phyloP scores from a whole-genome alignment of 176 grass and related monocot genomes.

The Bonia amplexicaulis region DNA sequence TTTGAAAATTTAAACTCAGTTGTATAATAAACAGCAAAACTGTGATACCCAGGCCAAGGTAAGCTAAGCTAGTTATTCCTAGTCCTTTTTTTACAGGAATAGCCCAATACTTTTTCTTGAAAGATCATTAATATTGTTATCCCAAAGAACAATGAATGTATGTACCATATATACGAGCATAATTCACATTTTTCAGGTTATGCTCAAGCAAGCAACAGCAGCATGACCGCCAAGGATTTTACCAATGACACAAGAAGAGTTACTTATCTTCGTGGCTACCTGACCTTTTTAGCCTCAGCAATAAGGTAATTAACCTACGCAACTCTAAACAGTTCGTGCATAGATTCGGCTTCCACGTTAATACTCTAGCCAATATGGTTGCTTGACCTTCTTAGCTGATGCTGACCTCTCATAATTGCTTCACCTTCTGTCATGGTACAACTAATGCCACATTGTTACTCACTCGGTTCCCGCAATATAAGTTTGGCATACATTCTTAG shows the following conservation, averaged over 20 bases:
- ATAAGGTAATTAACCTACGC: constrained; percentile 39
- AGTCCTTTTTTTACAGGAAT: too few relatives aligned
- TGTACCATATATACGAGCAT: background rate
- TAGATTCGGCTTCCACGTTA: background rate
- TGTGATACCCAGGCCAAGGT: background rate
- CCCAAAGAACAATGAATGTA: background rate
- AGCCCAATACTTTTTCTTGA: too few relatives aligned
- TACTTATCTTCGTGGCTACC: constrained; percentile 44
- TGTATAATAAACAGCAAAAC: background rate
- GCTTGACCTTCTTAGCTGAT: background rate
- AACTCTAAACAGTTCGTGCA: background rate
- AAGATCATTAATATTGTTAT: background rate
- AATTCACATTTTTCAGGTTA: constrained; percentile 42
- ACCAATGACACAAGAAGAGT: constrained; percentile 37
- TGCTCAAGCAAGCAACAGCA: constrained; percentile 37
- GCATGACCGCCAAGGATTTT: constrained; percentile 35
- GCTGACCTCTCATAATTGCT: background rate
- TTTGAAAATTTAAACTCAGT: background rate
- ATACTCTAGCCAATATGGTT: background rate
- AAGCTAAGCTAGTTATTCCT: background rate
- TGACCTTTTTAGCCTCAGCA: constrained; percentile 44
- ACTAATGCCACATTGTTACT: too few relatives aligned
- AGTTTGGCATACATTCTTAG: too few relatives aligned
- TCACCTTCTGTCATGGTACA: background rate
- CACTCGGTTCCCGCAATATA: too few relatives aligned